A percentile compares a stretch with the other conserved stretches of the same genome.
Conservation (phyloP, 805 yeast genomes). For the Ogataea thermomethanolica region DNA sequence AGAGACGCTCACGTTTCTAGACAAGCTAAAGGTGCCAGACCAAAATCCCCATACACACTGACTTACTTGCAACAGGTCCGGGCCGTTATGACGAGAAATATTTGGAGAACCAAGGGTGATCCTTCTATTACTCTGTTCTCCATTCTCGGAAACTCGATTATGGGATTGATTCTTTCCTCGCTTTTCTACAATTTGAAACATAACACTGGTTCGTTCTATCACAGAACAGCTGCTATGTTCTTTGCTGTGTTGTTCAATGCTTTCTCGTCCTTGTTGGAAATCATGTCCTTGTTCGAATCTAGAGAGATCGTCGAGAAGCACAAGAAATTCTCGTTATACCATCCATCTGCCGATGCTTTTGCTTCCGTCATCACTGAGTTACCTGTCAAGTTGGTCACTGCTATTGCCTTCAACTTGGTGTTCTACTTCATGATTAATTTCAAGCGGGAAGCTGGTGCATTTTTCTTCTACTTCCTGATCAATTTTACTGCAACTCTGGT, state of each 20-base stretch:
- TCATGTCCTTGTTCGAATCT: slow-evolving; percentile 49
- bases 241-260: slow-evolving; percentile 61
- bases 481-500: slow-evolving; percentile 40
- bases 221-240: slow-evolving; percentile 60
- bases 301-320: slow-evolving; percentile 57
- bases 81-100: slow-evolving; percentile 43
- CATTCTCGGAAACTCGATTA: slow-evolving; percentile 42
- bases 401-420: slow-evolving; percentile 44
- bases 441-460: slow-evolving; percentile 46
- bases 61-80: slow-evolving; percentile 49
- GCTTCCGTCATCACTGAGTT: slow-evolving; percentile 50
- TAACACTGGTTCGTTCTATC: slow-evolving; percentile 44
- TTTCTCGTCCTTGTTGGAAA: slow-evolving; percentile 55
- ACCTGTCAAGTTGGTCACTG: slow-evolving; percentile 43
- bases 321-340: slow-evolving; percentile 50
- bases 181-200: slow-evolving; percentile 47
- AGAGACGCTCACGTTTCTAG: slow-evolving; percentile 46
- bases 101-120: slow-evolving; percentile 48
- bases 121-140: slow-evolving; percentile 42
- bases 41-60: slow-evolving; percentile 49
- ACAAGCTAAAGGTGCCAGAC: slow-evolving; percentile 46
- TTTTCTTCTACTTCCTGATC: slow-evolving; percentile 49
- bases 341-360: slow-evolving; percentile 56
- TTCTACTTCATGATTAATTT: slow-evolving; percentile 52
- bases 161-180: slow-evolving; percentile 53